phyloP scores from a whole-genome alignment of 2,329 filamentous ascomycete species.

The Arthroderma sp. region DNA sequence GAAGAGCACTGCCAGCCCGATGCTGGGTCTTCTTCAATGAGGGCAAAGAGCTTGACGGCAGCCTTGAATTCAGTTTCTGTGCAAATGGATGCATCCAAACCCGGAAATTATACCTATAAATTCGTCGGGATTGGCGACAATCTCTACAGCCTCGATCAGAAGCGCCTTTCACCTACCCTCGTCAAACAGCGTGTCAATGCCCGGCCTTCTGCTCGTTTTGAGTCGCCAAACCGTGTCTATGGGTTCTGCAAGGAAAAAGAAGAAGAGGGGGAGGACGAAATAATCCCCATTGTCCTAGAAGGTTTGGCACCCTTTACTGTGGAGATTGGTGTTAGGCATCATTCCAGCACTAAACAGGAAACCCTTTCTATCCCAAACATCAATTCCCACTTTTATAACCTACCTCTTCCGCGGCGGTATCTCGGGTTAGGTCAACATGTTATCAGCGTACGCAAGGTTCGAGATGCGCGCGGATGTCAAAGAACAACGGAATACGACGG shows the following conservation, averaged over 20 bases:
- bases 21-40: conserved; percentile 52
- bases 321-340: conserved; percentile 87
- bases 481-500: conserved; percentile 57
- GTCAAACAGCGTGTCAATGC: conserved; percentile 75
- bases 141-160: conserved; percentile 64
- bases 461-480: conserved; percentile 76
- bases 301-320: conserved; percentile 79
- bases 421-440: conserved; percentile 82
- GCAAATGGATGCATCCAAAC: conserved; percentile 69
- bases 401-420: conserved; percentile 72
- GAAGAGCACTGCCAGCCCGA: conserved; percentile 57
- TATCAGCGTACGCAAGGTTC: conserved; percentile 77
- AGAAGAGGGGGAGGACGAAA: conserved; percentile 67
- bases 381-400: conserved; percentile 56
- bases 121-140: conserved; percentile 74
- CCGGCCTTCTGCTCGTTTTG: conserved; percentile 68
- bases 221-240: conserved; percentile 79
- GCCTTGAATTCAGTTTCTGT: conserved; percentile 64
- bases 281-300: conserved; percentile 72
- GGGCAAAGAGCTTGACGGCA: conserved; percentile 60
- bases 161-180: conserved; percentile 50
- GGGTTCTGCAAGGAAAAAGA: conserved; percentile 79
- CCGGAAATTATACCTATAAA: conserved; percentile 74
- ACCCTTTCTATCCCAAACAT: conserved; percentile 72
- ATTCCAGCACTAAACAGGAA: conserved; percentile 66